These are phyloP conservation scores for Paracoccidioides lutzii DNA, from an alignment of 2,329 filamentous ascomycete species.

Conservation along the genomic window DNA sequence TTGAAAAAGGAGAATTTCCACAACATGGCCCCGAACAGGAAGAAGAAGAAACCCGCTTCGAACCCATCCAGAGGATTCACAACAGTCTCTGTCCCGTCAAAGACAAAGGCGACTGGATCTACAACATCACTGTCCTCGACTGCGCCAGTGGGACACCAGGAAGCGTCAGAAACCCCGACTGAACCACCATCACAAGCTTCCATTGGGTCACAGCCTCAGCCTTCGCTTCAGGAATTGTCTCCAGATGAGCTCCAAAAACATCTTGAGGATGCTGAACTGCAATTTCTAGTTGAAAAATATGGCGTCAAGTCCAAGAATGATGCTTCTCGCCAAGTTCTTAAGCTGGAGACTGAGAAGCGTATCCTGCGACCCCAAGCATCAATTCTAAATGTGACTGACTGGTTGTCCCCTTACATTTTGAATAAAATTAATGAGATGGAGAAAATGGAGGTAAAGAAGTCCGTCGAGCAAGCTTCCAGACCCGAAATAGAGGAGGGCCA, in stretches of 20 bases:
- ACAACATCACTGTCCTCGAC: conserved; percentile 9
- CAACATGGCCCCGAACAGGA: conserved; percentile 10
- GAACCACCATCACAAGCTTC: not conserved
- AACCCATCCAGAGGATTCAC: conserved; percentile 90
- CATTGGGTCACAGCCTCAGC: not conserved
- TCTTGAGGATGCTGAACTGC: conserved; percentile 79
- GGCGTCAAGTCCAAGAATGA: conserved; percentile 68
- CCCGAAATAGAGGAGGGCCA: conserved; percentile 19
- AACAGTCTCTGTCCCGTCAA: conserved; percentile 83
- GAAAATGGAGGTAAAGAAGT: conserved; percentile 28
- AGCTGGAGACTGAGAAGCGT: conserved; percentile 74
- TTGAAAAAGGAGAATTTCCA: not conserved
- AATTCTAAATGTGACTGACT: conserved; percentile 57
- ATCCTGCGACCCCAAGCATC: conserved; percentile 69
- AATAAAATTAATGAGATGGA: conserved; percentile 60
- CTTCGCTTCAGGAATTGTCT: conserved; percentile 33
- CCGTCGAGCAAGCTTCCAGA: conserved; percentile 18
- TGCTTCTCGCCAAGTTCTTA: conserved; percentile 58
- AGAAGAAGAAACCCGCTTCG: conserved; percentile 72
- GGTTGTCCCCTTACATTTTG: conserved; percentile 68
- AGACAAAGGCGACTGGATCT: conserved; percentile 45
- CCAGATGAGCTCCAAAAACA: conserved; percentile 85
- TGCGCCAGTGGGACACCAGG: conserved; percentile 15
- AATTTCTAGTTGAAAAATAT: conserved; percentile 74
- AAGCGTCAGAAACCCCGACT: conserved; percentile 12